Conservation (phyloP, 176 grass and related monocot species). For the Zea luxurians region DNA sequence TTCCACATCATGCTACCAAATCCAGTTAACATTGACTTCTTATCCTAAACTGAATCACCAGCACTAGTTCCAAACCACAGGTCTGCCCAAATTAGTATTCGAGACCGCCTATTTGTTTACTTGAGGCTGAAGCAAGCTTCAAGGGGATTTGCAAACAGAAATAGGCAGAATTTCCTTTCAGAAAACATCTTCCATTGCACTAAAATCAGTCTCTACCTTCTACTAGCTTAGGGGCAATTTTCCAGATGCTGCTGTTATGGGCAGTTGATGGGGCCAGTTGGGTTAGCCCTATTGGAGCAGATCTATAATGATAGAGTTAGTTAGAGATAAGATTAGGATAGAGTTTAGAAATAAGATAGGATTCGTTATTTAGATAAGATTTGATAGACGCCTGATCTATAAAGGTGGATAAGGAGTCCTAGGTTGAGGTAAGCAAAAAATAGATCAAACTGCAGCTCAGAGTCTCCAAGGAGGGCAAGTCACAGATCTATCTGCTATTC, state of each 20-base stretch:
- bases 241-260: neutral
- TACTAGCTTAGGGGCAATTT: neutral
- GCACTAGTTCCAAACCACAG: neutral
- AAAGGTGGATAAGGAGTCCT: no score
- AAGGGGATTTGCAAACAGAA: neutral
- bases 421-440: no score
- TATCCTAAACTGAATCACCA: neutral
- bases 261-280: no score
- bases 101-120: neutral
- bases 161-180: neutral
- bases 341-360: no score
- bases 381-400: no score
- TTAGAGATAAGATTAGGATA: no score
- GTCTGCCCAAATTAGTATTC: neutral
- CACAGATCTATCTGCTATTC: no score
- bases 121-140: neutral
- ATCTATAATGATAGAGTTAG: no score
- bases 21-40: neutral
- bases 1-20: slow-evolving; percentile 10
- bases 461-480: no score
- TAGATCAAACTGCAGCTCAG: no score
- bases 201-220: neutral
- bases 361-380: no score
- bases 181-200: neutral
- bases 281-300: no score